These are phyloP conservation scores for Bothriochloa decipiens DNA, from an alignment of 176 grass and related monocot genomes.

Conservation along the genomic window DNA sequence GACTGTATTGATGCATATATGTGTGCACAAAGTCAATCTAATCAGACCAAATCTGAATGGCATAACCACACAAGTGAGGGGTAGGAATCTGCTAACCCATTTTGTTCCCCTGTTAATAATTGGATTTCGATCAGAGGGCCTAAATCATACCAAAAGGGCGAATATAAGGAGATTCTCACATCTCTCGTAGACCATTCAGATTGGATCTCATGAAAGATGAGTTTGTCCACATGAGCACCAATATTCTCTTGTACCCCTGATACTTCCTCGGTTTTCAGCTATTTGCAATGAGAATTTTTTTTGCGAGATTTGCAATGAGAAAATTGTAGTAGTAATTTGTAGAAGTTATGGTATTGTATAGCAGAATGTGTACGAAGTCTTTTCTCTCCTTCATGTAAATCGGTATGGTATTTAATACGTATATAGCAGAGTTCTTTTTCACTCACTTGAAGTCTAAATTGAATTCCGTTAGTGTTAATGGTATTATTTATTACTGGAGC, in stretches of 20 bases:
- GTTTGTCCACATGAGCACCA: not conserved
- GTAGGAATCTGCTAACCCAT: not conserved
- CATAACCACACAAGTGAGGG: not conserved
- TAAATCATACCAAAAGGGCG: not conserved
- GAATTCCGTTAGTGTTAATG: no score
- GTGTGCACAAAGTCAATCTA: not conserved
- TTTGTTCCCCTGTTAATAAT: not conserved
- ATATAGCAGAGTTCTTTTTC: no score
- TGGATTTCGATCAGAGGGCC: not conserved
- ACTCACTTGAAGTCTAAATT: no score
- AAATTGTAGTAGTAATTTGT: no score
- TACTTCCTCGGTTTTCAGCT: no score
- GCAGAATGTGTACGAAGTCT: no score
- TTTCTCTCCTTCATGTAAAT: no score
- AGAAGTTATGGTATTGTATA: no score
- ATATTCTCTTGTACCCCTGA: not conserved
- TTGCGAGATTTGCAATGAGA: no score
- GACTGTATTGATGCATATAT: not conserved
- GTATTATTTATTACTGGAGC: no score
- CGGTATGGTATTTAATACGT: no score
- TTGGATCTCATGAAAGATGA: not conserved
- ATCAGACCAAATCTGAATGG: not conserved
- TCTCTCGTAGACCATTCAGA: not conserved
- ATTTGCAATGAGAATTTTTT: no score
- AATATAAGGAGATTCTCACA: not conserved